phyloP scores from a whole-genome alignment of 2,329 filamentous ascomycete species.

The Emydomyces testavorans region DNA sequence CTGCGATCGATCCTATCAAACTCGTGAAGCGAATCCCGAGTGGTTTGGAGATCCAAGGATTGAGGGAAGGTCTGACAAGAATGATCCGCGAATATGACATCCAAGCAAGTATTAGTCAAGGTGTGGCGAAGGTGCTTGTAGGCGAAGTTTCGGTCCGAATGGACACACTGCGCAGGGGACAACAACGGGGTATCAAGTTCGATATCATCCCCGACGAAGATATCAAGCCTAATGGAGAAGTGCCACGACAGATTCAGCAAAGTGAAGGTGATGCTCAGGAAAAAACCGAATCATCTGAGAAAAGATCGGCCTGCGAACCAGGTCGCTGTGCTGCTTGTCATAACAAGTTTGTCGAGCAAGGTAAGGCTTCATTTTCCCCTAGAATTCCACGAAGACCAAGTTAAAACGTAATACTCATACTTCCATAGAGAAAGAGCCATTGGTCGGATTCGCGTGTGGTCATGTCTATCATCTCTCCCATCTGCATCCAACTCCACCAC shows the following conservation, averaged over 20 bases:
- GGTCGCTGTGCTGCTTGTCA: slow-evolving; percentile 33
- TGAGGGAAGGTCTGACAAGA: slow-evolving; percentile 75
- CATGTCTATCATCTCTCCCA: slow-evolving; percentile 56
- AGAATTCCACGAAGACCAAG: too few species aligned
- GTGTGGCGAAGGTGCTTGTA: slow-evolving; percentile 72
- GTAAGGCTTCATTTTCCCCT: slow-evolving; percentile 20
- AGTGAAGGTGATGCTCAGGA: slow-evolving; percentile 9
- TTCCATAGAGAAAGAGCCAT: slow-evolving; percentile 41
- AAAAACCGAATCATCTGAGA: slow-evolving; percentile 12
- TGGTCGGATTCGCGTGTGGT: slow-evolving; percentile 57
- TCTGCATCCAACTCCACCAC: slow-evolving; percentile 36
- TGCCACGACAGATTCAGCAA: not conserved
- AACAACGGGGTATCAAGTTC: slow-evolving; percentile 80
- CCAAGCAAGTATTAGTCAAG: slow-evolving; percentile 81
- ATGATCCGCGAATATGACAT: slow-evolving; percentile 96
- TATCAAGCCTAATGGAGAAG: not conserved
- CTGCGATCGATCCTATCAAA: slow-evolving; percentile 81
- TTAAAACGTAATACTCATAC: not conserved
- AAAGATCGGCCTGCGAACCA: slow-evolving; percentile 5
- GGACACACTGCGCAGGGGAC: slow-evolving; percentile 64
- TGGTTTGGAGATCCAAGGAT: slow-evolving; percentile 80
- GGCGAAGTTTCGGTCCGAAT: slow-evolving; percentile 82
- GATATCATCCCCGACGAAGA: slow-evolving; percentile 45
- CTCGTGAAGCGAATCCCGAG: slow-evolving; percentile 85
- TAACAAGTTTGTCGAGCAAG: slow-evolving; percentile 29